Evolutionary conservation across 352 stramenopile genomes (phyloP), one percentile per base, ranked within the genome.

Genomic region (Pythium aquatile): DNA sequence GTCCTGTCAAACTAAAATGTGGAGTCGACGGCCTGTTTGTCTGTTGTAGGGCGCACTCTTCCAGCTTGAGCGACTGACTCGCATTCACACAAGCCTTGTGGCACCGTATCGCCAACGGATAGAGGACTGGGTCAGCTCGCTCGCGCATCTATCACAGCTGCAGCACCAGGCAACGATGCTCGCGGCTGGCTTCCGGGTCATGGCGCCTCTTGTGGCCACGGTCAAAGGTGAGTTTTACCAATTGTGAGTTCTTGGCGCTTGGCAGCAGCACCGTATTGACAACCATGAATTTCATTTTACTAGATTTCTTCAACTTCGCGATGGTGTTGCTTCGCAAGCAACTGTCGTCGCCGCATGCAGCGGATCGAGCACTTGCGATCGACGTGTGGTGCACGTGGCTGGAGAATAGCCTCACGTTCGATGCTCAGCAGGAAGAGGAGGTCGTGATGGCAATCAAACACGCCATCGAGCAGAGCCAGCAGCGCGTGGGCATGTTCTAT

Each of bases 251-350:
- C 20, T 24, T 24, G 20, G 20, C 20, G 20, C 20, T 24, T 24
- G 20, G 20, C 14, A 32, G 9, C 8, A 10, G 40, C 26, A 24
- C 58, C 3, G 24, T 54, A 46, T 17, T 51, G 40, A 51, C n/a
- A n/a, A 5, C n/a, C 9, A 28, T 61, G 11, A 5, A 32, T 7
- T 29, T 6, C 39, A n/a, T 24, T 24, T 16, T 37, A 1, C 2
- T 56, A 93, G 84, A 88, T 56, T 78, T 93, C 29, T 92, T 87
- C 65, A 83, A 81, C 35, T 92, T 92, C 68, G 32, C 87, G n/a
- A 92, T 94, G 83, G 63, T 94, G 32, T 84, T 93, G 58, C 63
- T 93, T 54, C 74, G 82, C 2, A 94, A 94, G n/a, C 65, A 90
- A 5, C 54, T 94, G 14, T 89, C 82, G 10, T 78, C 77, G 24